These are phyloP conservation scores for Blastobotrys chiropterorum DNA, from an alignment of 805 yeast genomes.

Conservation along the genomic window DNA sequence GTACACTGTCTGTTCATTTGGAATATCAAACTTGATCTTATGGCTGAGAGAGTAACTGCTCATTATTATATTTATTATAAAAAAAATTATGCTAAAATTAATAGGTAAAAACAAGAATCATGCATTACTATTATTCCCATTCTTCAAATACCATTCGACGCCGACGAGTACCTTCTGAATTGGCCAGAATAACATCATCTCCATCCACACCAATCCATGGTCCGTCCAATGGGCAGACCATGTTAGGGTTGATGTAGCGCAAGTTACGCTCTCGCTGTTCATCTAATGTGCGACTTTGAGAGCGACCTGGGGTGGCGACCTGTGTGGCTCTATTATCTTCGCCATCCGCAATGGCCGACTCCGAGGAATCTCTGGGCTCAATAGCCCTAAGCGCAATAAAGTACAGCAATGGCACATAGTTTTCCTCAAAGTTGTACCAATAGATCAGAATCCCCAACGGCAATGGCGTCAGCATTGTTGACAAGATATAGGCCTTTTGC, in stretches of 20 bases:
- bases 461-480: constrained; percentile 66
- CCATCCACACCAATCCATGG: constrained; percentile 73
- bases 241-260: constrained; percentile 71
- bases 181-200: constrained; percentile 44
- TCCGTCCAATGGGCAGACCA: constrained; percentile 67
- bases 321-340: not conserved
- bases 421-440: constrained; percentile 74
- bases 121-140: constrained; percentile 34
- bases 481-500: constrained; percentile 70
- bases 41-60: not conserved
- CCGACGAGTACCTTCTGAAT: constrained; percentile 36
- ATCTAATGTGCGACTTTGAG: constrained; percentile 53
- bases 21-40: not conserved
- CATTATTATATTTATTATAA: not conserved
- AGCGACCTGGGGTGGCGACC: constrained; percentile 18
- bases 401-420: constrained; percentile 71
- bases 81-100: too few species aligned
- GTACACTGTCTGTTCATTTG: constrained; percentile 11
- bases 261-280: constrained; percentile 68
- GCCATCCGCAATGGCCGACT: not conserved
- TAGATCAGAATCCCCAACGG: constrained; percentile 62
- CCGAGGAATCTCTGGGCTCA: constrained; percentile 27
- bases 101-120: not conserved
- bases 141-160: constrained; percentile 35
- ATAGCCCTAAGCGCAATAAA: constrained; percentile 87